Base-by-base conservation (phyloP, 352 stramenopile species). In the Globisporangium barbulae region DNA sequence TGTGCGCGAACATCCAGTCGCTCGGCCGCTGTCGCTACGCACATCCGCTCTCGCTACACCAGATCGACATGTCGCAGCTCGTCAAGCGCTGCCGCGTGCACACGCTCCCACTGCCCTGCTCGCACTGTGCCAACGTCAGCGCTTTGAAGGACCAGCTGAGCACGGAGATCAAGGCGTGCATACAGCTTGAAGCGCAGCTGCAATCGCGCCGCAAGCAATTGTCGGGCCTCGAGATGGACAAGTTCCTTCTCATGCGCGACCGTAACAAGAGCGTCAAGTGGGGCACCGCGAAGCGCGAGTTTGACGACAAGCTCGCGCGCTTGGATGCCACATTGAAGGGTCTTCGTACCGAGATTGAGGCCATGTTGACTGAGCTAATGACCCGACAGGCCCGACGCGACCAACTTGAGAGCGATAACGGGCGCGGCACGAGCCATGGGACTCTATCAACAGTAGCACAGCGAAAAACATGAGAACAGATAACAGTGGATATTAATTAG, bases 1-100 rank as follows among this genome's bases (percentile, higher is more conserved):
- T 93, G 15, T 93, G 82, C 52, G 58, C 53, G 6, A 89, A 88
- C 57, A 75, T 89, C 33, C 77, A 89, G 53, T 69, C 79, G 8
- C 74, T 90, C 28, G 80, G 81, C 1, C 77, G 82, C 0, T 93
- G 84, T 56, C 67, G 75, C 9, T 93, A 82, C 61, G 74, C 72
- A 9, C 84, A 93, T 50, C 82, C 81, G 19, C 52, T 73, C 3
- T 50, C 73, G 6, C 31, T 89, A 1, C 84, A 90, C 55, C 67
- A 30, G 5, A 85, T 93, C 44, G 79, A 93, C 56, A 88, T 63
- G 17, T 64, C 54, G n/a, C 64, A 33, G 13, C 44, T 90, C 44
- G 61, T 71, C 10, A 62, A 71, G 22, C 76, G 82, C 31, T 93
- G 63, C 28, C 28, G 49, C 13, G 39, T 57, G 25, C 56, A 68